These are phyloP conservation scores for Candida manassasensis DNA, from an alignment of 805 yeast genomes.

Conservation along the genomic window DNA sequence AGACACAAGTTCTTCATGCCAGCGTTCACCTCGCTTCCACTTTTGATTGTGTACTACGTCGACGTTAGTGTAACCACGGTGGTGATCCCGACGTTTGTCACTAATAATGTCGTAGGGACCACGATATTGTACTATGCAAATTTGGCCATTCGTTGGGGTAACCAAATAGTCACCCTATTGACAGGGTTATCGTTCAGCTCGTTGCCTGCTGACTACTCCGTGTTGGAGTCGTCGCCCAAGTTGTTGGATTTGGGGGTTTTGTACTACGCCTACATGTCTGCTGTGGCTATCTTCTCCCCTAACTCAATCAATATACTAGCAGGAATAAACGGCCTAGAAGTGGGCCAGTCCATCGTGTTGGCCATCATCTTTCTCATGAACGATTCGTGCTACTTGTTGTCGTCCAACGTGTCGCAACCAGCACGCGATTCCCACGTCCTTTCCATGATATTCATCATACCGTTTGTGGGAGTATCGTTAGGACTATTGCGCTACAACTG, in stretches of 20 bases:
- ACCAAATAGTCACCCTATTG: conserved; percentile 24
- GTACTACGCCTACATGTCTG: conserved; percentile 86
- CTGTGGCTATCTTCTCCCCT: conserved; percentile 90
- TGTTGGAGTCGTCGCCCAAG: conserved; percentile 36
- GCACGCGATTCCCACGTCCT: conserved; percentile 81
- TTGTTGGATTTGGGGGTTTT: conserved; percentile 71
- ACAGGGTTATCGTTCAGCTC: conserved; percentile 39
- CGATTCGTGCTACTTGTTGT: conserved; percentile 64
- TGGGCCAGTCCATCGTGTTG: conserved; percentile 85
- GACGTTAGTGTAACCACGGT: conserved; percentile 92
- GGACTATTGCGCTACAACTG: conserved; percentile 77
- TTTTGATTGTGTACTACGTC: conserved; percentile 84
- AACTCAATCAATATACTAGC: conserved; percentile 94
- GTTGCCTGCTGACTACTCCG: conserved; percentile 27
- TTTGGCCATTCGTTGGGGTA: conserved; percentile 22
- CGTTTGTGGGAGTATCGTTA: conserved; percentile 79
- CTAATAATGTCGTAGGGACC: conserved; percentile 29
- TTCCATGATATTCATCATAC: conserved; percentile 74
- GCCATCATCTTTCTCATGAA: conserved; percentile 68
- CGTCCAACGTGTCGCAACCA: conserved; percentile 34
- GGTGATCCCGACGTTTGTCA: conserved; percentile 69
- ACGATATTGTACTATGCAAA: conserved; percentile 16
- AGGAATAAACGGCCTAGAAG: conserved; percentile 95
- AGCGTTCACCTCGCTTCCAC: conserved; percentile 88
- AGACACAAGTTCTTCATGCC: conserved; percentile 95